These are phyloP conservation scores for Colletotrichum cordylinicola DNA, from an alignment of 2,329 filamentous ascomycete genomes.

Conservation along the genomic window DNA sequence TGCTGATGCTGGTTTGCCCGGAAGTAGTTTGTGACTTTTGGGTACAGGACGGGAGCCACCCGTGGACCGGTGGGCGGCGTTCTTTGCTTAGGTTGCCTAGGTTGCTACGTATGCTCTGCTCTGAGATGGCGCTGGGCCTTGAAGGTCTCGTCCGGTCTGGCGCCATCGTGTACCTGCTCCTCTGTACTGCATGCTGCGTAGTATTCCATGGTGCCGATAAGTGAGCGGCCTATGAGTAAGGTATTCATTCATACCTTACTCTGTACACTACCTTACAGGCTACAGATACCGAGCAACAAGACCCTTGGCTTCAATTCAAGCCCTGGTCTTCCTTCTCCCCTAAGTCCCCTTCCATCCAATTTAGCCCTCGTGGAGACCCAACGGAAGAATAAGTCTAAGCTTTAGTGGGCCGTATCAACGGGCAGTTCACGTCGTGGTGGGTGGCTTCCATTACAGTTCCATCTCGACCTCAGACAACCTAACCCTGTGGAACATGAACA, in stretches of 20 bases:
- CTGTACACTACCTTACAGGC: not conserved
- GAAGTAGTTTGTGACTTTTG: not conserved
- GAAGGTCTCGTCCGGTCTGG: not conserved
- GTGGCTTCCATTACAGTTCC: not conserved
- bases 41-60: not conserved
- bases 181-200: not conserved
- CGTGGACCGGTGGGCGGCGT: not conserved
- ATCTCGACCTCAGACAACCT: not conserved
- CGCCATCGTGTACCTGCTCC: not conserved
- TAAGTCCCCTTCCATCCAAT: not conserved
- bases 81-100: not conserved
- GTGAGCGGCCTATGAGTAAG: not conserved
- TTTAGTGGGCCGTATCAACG: conserved; percentile 7
- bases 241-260: no score
- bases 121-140: not conserved
- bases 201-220: not conserved
- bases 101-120: not conserved
- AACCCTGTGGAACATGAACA: not conserved
- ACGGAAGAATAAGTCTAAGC: conserved; percentile 7
- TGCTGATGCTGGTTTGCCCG: not conserved
- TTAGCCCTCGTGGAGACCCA: conserved; percentile 8
- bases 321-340: not conserved
- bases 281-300: not conserved
- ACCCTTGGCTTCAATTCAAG: not conserved
- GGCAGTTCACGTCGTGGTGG: not conserved